A percentile compares a stretch with the other conserved stretches of the same genome.
phyloP scores from a whole-genome alignment of 75 land plant genomes.

The Cupressus sempervirens region DNA sequence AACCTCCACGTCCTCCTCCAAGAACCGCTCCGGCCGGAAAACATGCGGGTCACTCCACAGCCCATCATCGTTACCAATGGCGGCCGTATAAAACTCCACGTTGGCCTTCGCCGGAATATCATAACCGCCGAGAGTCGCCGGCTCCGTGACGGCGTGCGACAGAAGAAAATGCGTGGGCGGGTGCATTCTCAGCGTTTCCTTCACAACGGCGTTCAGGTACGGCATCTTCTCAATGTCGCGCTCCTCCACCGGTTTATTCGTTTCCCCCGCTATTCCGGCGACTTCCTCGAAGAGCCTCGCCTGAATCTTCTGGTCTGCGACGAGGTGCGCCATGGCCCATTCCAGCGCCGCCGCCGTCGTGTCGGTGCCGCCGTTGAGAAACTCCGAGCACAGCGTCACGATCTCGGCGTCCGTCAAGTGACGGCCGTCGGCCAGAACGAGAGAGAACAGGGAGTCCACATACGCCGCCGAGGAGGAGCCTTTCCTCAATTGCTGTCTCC shows the following conservation, averaged over 20 bases:
- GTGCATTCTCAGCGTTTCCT: constrained; percentile 69
- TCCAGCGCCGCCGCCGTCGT: constrained; percentile 61
- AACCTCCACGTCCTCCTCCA: constrained; percentile 35
- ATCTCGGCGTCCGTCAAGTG: constrained; percentile 44
- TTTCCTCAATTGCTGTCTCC: constrained; percentile 27
- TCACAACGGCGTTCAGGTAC: constrained; percentile 52
- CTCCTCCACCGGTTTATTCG: constrained; percentile 28
- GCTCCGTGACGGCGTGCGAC: constrained; percentile 46
- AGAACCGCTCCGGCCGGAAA: constrained; percentile 70
- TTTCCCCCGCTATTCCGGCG: constrained; percentile 14
- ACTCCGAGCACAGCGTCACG: constrained; percentile 63
- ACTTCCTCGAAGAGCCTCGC: constrained; percentile 52
- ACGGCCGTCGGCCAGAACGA: constrained; percentile 27
- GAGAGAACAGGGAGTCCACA: constrained; percentile 44
- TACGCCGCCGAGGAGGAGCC: constrained; percentile 33
- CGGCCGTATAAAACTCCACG: constrained; percentile 65
- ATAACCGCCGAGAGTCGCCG: constrained; percentile 53
- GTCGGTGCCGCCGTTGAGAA: constrained; percentile 72
- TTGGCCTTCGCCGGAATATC: constrained; percentile 39
- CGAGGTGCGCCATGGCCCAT: constrained; percentile 69
- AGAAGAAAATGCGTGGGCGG: constrained; percentile 62
- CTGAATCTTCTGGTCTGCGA: constrained; percentile 48
- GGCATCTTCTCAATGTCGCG: constrained; percentile 50
- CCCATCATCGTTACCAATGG: constrained; percentile 45
- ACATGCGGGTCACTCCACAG: constrained; percentile 49